phyloP scores from a whole-genome alignment of 2,329 filamentous ascomycete species.

The Cylindrodendrum hubeiense region DNA sequence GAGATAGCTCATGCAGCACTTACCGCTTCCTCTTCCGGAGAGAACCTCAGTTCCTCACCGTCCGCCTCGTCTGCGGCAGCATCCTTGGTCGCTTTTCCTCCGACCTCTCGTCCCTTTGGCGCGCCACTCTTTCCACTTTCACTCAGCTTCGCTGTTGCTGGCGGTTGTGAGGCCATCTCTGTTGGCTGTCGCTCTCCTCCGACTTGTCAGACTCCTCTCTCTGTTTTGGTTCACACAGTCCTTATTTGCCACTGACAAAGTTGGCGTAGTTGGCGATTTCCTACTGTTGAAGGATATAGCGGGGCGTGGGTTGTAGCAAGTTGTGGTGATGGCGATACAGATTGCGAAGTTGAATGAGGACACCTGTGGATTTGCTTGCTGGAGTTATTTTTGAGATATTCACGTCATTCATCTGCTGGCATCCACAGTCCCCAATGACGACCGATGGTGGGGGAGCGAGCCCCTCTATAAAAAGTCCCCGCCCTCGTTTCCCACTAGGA shows the following conservation, averaged over 20 bases:
- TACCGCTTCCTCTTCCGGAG: constrained; percentile 70
- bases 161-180: constrained; percentile 2
- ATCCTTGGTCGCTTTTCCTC: constrained; percentile 14
- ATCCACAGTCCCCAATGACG: background rate
- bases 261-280: background rate
- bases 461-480: background rate
- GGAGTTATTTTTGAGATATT: background rate
- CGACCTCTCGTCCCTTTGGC: background rate
- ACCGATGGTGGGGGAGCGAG: background rate
- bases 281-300: no score
- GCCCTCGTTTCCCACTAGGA: no score
- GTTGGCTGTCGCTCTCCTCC: background rate
- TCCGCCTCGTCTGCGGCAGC: constrained; percentile 15
- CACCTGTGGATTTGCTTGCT: background rate
- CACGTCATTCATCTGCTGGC: background rate
- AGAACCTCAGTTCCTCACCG: constrained; percentile 55
- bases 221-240: background rate
- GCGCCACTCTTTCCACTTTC: constrained; percentile 10
- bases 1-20: constrained; percentile 38
- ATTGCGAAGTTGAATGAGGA: background rate
- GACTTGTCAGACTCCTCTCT: background rate
- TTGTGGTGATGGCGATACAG: background rate
- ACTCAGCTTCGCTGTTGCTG: constrained; percentile 17
- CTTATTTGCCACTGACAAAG: background rate
- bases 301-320: background rate